Percentiles rank a stretch among this genome's conserved stretches.
Evolutionary conservation across 2,329 filamentous ascomycete species (phyloP).

Genomic region (Aspergillus luchuensis): DNA sequence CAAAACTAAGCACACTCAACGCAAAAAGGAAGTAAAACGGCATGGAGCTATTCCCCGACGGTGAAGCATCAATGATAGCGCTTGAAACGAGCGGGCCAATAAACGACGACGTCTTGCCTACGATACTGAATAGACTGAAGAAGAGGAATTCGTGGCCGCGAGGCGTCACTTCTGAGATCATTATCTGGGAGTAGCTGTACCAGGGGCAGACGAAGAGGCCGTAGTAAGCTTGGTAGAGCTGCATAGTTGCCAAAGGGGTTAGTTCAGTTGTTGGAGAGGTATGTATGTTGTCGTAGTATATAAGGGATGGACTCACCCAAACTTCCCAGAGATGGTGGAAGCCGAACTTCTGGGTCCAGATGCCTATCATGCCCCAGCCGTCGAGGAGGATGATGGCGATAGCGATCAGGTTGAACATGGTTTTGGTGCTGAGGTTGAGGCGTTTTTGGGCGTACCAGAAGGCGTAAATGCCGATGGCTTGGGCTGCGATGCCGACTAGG

Average conservation of each 20-base stretch:
- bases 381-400: constrained; percentile 62
- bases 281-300: not conserved
- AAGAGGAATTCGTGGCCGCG: constrained; percentile 70
- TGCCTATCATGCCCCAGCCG: constrained; percentile 62
- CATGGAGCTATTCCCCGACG: constrained; percentile 57
- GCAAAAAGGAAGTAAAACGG: constrained; percentile 69
- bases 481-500: constrained; percentile 65
- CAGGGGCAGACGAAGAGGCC: constrained; percentile 68
- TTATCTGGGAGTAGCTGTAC: constrained; percentile 71
- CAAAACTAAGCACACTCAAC: constrained; percentile 58
- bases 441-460: constrained; percentile 65
- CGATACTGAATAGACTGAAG: constrained; percentile 69
- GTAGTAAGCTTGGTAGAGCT: constrained; percentile 58
- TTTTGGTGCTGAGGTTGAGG: constrained; percentile 63
- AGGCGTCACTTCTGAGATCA: constrained; percentile 70
- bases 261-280: not conserved
- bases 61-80: constrained; percentile 66
- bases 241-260: not conserved
- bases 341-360: constrained; percentile 57
- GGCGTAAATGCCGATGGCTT: constrained; percentile 60
- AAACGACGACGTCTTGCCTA: constrained; percentile 68
- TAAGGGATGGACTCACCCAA: constrained; percentile 38
- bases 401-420: constrained; percentile 68
- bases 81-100: constrained; percentile 69
- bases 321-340: constrained; percentile 59